These are phyloP conservation scores for Phaseolus coccineus DNA, from an alignment of 331 rosid species.

Conservation along the genomic window DNA sequence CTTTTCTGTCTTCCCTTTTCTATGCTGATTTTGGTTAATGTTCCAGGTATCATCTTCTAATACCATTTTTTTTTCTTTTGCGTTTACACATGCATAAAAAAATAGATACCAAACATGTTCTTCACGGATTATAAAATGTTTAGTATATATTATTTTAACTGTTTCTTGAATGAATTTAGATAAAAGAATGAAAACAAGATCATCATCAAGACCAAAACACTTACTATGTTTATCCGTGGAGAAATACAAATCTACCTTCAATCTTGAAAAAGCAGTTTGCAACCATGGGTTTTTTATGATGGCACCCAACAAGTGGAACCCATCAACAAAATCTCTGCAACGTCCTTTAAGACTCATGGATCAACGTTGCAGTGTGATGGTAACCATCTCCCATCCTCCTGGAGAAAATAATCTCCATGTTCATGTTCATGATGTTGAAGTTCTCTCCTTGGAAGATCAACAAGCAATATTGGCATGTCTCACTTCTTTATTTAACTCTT, in stretches of 20 bases:
- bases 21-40: no score
- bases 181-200: neutral
- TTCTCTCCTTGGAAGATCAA: constrained; percentile 15
- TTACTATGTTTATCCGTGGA: constrained; percentile 26
- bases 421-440: neutral
- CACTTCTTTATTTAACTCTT: neutral
- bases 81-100: no score
- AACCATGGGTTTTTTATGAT: constrained; percentile 63
- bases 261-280: constrained; percentile 55
- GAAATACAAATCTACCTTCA: constrained; percentile 29
- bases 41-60: no score
- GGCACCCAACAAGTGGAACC: constrained; percentile 60
- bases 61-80: no score
- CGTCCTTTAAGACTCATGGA: constrained; percentile 54
- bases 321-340: constrained; percentile 46
- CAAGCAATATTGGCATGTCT: constrained; percentile 23
- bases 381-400: constrained; percentile 36
- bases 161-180: neutral
- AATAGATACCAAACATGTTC: no score
- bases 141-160: no score
- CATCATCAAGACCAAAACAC: neutral
- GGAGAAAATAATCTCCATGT: constrained; percentile 15
- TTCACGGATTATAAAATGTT: no score
- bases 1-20: no score
- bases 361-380: neutral